Evolutionary conservation across 495 filamentous ascomycete genomes (phyloP).

Genomic region (Parathielavia appendiculata): DNA sequence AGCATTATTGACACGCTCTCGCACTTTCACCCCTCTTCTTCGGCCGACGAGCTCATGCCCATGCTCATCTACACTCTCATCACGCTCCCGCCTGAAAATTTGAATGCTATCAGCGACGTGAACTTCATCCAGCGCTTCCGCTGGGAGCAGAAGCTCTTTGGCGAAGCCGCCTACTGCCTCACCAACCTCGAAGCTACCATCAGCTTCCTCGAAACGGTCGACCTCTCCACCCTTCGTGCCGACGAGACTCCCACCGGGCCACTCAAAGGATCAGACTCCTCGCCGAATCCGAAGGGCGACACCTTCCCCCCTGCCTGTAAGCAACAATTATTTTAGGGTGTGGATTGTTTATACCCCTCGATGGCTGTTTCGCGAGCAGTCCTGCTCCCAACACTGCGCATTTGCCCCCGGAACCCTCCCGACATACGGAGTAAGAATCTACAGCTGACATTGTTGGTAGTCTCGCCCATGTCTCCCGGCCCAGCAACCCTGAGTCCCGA

Average conservation of each 20-base stretch:
- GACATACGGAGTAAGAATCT: no score
- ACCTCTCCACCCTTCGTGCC: slow-evolving; percentile 84
- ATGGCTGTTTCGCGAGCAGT: no score
- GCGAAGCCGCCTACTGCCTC: slow-evolving; percentile 91
- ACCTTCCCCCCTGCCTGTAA: slow-evolving; percentile 45
- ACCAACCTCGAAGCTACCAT: slow-evolving; percentile 95
- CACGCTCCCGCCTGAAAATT: slow-evolving; percentile 77
- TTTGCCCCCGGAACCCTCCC: no score
- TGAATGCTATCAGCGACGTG: slow-evolving; percentile 87
- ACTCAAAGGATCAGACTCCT: slow-evolving; percentile 46
- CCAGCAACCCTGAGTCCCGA: slow-evolving; percentile 24
- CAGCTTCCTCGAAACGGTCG: slow-evolving; percentile 94
- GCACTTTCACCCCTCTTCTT: slow-evolving; percentile 78
- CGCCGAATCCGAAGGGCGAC: slow-evolving; percentile 48
- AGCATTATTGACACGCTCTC: slow-evolving; percentile 84
- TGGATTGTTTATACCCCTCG: no score
- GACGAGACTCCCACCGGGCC: slow-evolving; percentile 66
- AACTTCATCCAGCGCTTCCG: slow-evolving; percentile 93
- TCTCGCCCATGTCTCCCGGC: slow-evolving; percentile 40
- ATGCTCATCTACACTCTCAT: slow-evolving; percentile 94
- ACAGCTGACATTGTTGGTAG: no score
- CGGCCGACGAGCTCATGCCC: slow-evolving; percentile 92
- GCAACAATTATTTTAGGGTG: no score
- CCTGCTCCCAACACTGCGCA: no score
- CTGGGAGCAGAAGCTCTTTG: slow-evolving; percentile 76